Evolutionary conservation across 257 asterid species (phyloP).

Genomic region (Nicotiana knightiana): DNA sequence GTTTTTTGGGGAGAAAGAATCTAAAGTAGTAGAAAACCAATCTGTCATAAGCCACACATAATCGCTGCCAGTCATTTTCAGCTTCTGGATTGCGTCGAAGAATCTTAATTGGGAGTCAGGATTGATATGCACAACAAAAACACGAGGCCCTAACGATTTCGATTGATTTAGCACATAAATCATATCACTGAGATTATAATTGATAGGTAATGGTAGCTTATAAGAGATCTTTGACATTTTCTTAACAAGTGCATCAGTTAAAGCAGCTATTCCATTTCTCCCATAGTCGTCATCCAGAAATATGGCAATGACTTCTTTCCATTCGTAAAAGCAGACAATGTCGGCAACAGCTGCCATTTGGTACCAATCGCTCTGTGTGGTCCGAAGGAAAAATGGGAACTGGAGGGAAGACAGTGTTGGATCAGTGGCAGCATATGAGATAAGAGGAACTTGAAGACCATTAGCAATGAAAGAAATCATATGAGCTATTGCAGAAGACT

Average conservation of each 20-base stretch:
- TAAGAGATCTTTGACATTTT: slow-evolving; percentile 47
- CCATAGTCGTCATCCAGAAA: slow-evolving; percentile 76
- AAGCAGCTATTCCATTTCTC: slow-evolving; percentile 61
- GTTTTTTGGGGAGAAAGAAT: slow-evolving; percentile 34
- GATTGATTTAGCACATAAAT: slow-evolving; percentile 57
- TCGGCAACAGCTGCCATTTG: slow-evolving; percentile 78
- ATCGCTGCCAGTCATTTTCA: slow-evolving; percentile 69
- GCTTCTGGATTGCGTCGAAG: slow-evolving; percentile 42
- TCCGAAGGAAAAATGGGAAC: slow-evolving; percentile 69
- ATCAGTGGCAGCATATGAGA: slow-evolving; percentile 84
- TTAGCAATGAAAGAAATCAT: slow-evolving; percentile 56
- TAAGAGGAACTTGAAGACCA: slow-evolving; percentile 67
- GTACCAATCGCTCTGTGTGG: slow-evolving; percentile 68
- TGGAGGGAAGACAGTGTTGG: slow-evolving; percentile 76
- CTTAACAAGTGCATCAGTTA: slow-evolving; percentile 61
- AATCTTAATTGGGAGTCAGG: slow-evolving; percentile 37
- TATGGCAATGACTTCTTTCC: slow-evolving; percentile 71
- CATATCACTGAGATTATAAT: slow-evolving; percentile 30
- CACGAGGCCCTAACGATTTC: slow-evolving; percentile 53
- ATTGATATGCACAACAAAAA: slow-evolving; percentile 61
- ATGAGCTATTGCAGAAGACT: slow-evolving; percentile 79
- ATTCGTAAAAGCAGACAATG: slow-evolving; percentile 51
- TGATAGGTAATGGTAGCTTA: slow-evolving; percentile 48
- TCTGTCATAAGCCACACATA: slow-evolving; percentile 81
- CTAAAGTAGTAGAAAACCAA: slow-evolving; percentile 71